Conservation (phyloP, 192 early-diverging fungal species). For the Entomortierella beljakovae region DNA sequence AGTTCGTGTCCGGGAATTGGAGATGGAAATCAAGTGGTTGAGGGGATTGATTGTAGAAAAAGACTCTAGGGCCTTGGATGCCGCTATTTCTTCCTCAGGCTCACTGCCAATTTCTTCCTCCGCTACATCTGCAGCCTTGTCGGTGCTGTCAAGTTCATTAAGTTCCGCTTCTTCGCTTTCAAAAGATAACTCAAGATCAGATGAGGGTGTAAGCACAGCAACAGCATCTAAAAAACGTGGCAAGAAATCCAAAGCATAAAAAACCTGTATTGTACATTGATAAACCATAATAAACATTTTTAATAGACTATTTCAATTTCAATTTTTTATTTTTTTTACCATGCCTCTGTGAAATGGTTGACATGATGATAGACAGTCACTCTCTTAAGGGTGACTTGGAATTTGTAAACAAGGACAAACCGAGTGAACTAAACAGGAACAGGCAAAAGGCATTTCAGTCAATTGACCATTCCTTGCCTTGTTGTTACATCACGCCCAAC, state of each 20-base stretch:
- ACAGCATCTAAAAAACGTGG: slow-evolving; percentile 16
- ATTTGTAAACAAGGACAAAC: too few species aligned
- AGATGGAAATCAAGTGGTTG: slow-evolving; percentile 95
- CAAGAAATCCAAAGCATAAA: slow-evolving; percentile 26
- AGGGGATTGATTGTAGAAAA: slow-evolving; percentile 83
- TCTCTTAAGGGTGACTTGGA: too few species aligned
- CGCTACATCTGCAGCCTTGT: background rate
- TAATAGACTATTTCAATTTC: too few species aligned
- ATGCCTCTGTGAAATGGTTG: too few species aligned
- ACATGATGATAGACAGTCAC: too few species aligned
- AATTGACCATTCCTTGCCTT: too few species aligned
- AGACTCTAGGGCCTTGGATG: slow-evolving; percentile 57
- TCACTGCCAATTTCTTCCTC: background rate
- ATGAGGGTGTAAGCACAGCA: background rate
- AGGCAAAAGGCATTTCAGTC: too few species aligned
- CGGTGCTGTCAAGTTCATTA: background rate
- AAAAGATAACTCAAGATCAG: slow-evolving; percentile 7
- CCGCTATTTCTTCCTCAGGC: background rate
- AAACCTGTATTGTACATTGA: background rate
- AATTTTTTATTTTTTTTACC: too few species aligned
- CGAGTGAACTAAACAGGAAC: too few species aligned
- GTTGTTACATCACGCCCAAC: too few species aligned
- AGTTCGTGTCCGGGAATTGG: slow-evolving; percentile 82
- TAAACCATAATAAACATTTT: background rate
- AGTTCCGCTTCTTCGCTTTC: background rate